Percentiles rank a stretch among this genome's conserved stretches.
These are phyloP conservation scores for Zizania palustris DNA, from an alignment of 202 grass and related monocot species.

Conservation along the genomic window DNA sequence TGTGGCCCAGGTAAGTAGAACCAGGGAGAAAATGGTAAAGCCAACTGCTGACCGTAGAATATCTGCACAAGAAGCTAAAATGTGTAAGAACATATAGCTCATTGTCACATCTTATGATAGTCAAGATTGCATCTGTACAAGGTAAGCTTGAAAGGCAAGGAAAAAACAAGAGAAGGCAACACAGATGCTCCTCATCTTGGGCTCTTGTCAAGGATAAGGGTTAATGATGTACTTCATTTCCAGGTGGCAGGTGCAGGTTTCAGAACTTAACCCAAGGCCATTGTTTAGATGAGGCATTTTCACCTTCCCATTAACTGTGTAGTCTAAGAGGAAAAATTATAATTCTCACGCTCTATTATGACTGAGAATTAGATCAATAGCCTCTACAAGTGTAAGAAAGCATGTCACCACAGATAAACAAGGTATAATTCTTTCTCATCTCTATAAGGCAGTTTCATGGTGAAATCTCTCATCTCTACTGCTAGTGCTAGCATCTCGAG, in stretches of 20 bases:
- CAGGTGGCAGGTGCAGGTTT: background rate
- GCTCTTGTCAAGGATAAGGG: background rate
- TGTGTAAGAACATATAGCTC: background rate
- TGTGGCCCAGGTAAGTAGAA: conserved; percentile 74
- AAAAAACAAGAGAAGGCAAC: background rate
- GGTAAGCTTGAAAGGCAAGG: conserved; percentile 5
- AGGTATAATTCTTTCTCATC: background rate
- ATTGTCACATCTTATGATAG: background rate
- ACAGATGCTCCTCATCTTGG: background rate
- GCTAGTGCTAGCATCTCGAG: background rate
- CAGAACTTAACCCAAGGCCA: background rate
- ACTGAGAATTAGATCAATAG: background rate
- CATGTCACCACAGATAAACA: background rate
- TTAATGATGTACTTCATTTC: background rate
- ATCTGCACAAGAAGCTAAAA: conserved; percentile 55
- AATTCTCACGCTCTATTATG: background rate
- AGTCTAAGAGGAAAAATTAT: background rate
- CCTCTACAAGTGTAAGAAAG: background rate
- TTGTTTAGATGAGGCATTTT: background rate
- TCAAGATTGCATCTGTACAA: background rate
- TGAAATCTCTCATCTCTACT: background rate
- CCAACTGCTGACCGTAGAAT: conserved; percentile 68
- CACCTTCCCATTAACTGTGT: background rate
- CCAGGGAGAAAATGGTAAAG: conserved; percentile 59
- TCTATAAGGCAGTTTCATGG: background rate